Evolutionary conservation across 2,329 filamentous ascomycete species (phyloP), one percentile per base, ranked within the genome.

Genomic region (Curvularia spicifera): DNA sequence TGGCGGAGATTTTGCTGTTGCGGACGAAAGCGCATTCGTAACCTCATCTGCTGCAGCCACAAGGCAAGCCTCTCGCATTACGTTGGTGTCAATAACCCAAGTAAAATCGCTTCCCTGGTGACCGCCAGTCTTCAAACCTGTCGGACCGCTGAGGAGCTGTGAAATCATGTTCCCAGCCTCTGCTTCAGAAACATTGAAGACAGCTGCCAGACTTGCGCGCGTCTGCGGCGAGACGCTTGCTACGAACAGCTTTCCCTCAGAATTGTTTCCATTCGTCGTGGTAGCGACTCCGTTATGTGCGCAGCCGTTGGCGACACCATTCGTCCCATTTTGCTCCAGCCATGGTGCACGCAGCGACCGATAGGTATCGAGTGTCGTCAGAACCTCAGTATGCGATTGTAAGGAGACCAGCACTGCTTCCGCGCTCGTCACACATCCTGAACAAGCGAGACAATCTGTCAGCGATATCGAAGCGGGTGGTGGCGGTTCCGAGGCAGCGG

Each of bases 401-500:
- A 99, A 80, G 57, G 91, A 95, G 51, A 99, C 93, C 42, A 99
- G 86, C n/a, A 99, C 91, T 15, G 95, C 95, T 80, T 99, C 95
- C 46, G 95, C 95, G 5, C 93, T 97, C 20, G 95, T 99, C 51
- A 99, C 95, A 77, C 95, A 99, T 52, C 95, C 95, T 9, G 95
- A 97, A 78, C 95, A 99, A 51, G 95, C 95, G 50, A 99, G 89
- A 73, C 95, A 99, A 78, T 99, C 95, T 6, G 95, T 98, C 60
- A 99, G 86, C 48, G 93, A 97, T 69, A 99, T 98, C 74, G 96
- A 88, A 6, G 94, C 93, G 0, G 93, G 91, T 3, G 87, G 84
- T 51, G 87, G 84, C 52, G 85, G 84, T 61, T 87, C 80, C 50
- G 77, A 71, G 43, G 75, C 78, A 35, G 76, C 74, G 58, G 89